These are phyloP conservation scores for Trichoderma polysporum DNA, from an alignment of 2,329 filamentous ascomycete genomes.

Conservation along the genomic window DNA sequence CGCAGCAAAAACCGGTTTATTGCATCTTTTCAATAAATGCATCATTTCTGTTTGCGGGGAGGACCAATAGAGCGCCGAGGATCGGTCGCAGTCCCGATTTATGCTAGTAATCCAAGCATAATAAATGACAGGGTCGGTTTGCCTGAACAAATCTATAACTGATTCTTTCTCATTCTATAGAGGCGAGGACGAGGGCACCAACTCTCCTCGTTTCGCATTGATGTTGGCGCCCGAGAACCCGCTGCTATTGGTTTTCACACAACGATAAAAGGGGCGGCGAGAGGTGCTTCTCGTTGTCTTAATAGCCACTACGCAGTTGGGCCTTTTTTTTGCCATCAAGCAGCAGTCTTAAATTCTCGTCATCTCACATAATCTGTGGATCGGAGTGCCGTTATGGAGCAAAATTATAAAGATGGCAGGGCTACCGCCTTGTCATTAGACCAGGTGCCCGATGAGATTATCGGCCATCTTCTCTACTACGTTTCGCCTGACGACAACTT, in stretches of 20 bases:
- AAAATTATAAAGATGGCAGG: not conserved
- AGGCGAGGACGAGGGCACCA: not conserved
- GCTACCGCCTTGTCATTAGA: slow-evolving; percentile 39
- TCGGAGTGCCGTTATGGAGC: slow-evolving; percentile 14
- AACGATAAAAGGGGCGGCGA: not conserved
- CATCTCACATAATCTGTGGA: slow-evolving; percentile 3
- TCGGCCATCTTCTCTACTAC: slow-evolving; percentile 73
- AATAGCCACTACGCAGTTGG: not conserved
- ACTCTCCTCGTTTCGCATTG: not conserved
- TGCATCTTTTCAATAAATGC: not conserved
- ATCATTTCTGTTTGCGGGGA: slow-evolving; percentile 4
- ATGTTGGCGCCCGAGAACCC: not conserved
- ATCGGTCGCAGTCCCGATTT: not conserved
- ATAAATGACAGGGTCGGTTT: slow-evolving; percentile 1
- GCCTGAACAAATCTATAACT: not conserved
- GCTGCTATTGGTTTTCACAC: not conserved
- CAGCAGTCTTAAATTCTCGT: not conserved
- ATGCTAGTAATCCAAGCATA: slow-evolving; percentile 7
- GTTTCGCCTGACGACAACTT: slow-evolving; percentile 57
- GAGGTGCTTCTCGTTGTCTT: not conserved
- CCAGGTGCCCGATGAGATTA: slow-evolving; percentile 76
- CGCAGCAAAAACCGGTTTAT: not conserved
- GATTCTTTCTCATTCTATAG: not conserved
- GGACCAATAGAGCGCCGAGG: not conserved
- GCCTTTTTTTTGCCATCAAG: not conserved